A percentile compares a stretch with the other conserved stretches of the same genome.
Evolutionary conservation across 768 basidiomycete species (phyloP).

Genomic region (Mycena belliarum): DNA sequence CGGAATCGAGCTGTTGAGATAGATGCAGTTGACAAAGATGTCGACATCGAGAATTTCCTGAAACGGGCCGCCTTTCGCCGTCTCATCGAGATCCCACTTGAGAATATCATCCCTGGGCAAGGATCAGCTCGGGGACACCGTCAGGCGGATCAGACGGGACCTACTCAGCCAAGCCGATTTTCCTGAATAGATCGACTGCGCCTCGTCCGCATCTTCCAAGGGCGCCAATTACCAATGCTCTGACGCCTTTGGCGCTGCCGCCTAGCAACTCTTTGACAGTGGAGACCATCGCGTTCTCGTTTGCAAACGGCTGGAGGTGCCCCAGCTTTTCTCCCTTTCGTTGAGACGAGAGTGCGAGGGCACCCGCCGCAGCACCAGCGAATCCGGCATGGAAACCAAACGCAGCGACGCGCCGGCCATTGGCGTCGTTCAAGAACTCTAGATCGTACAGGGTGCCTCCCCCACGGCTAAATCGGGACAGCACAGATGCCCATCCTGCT

Average conservation of each 20-base stretch:
- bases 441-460: slow-evolving; percentile 89
- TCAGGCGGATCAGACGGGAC: slow-evolving; percentile 33
- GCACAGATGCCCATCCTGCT: slow-evolving; percentile 85
- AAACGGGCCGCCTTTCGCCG: slow-evolving; percentile 96
- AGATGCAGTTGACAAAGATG: slow-evolving; percentile 99
- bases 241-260: slow-evolving; percentile 70
- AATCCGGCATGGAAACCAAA: slow-evolving; percentile 99
- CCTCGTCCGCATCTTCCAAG: slow-evolving; percentile 93
- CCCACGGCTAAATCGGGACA: slow-evolving; percentile 83
- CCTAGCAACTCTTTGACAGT: slow-evolving; percentile 68
- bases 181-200: slow-evolving; percentile 92
- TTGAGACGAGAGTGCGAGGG: slow-evolving; percentile 75
- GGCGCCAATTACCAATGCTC: slow-evolving; percentile 93
- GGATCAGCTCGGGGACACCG: slow-evolving; percentile 7
- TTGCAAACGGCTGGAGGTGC: slow-evolving; percentile 73
- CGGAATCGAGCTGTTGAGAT: slow-evolving; percentile 83
- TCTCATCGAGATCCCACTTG: slow-evolving; percentile 98
- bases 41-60: slow-evolving; percentile 94
- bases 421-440: slow-evolving; percentile 87
- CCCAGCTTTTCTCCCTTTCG: slow-evolving; percentile 63
- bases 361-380: slow-evolving; percentile 93
- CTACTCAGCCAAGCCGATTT: slow-evolving; percentile 93
- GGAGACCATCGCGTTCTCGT: slow-evolving; percentile 82
- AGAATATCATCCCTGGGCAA: slow-evolving; percentile 78
- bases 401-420: slow-evolving; percentile 90